Conservation (phyloP, 495 filamentous ascomycete genomes). For the Pyrenula massariospora region DNA sequence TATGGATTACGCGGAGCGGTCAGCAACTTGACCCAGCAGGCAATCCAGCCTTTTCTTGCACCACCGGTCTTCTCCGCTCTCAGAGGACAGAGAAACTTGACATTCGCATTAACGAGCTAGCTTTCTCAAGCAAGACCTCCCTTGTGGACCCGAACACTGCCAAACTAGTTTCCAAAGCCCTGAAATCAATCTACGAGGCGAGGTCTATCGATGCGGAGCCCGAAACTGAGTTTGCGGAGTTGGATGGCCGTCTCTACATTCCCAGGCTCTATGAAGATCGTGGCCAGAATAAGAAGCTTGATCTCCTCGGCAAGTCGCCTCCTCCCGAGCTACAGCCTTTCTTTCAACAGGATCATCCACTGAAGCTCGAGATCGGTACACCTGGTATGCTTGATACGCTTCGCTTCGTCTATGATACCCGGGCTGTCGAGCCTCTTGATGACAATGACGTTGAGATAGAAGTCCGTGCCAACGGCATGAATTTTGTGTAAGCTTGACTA, state of each 20-base stretch:
- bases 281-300: not conserved
- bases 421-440: conserved; percentile 73
- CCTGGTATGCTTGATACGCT: conserved; percentile 24
- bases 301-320: not conserved
- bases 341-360: conserved; percentile 14
- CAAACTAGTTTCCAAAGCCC: not conserved
- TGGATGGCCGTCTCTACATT: not conserved
- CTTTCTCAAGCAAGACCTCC: not conserved
- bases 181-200: not conserved
- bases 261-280: conserved; percentile 2
- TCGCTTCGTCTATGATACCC: conserved; percentile 93
- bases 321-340: conserved; percentile 17
- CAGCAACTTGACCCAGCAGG: not conserved
- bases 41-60: not conserved
- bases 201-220: not conserved
- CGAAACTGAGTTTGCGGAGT: not conserved
- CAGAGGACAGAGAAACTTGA: not conserved
- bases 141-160: not conserved
- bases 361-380: conserved; percentile 12
- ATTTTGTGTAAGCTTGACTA: conserved; percentile 13
- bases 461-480: conserved; percentile 23
- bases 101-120: not conserved
- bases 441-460: conserved; percentile 23
- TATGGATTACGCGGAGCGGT: not conserved
- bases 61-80: not conserved